These are phyloP conservation scores for Nissolia schottii DNA, from an alignment of 306 rosid genomes.

Conservation along the genomic window DNA sequence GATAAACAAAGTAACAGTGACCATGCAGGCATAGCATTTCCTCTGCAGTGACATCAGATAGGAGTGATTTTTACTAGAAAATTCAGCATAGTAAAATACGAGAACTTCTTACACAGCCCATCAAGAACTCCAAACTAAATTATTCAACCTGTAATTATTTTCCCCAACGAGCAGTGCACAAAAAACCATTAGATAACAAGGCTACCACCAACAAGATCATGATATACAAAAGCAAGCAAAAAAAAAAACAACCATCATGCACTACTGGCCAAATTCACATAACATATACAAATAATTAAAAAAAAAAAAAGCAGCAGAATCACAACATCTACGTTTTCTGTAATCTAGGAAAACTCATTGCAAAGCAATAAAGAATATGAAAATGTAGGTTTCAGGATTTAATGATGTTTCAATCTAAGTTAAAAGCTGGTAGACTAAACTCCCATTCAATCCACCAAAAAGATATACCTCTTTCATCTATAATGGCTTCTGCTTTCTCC, in stretches of 20 bases:
- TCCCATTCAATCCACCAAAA: slow-evolving; percentile 15
- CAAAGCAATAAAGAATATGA: background rate
- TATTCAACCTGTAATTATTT: background rate
- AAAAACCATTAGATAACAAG: background rate
- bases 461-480: slow-evolving; percentile 82
- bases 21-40: background rate
- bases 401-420: background rate
- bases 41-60: background rate
- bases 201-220: background rate
- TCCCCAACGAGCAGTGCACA: background rate
- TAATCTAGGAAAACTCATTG: background rate
- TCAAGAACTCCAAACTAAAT: background rate
- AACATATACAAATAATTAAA: background rate
- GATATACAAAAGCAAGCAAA: background rate
- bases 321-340: background rate
- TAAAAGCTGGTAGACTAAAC: background rate
- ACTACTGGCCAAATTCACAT: background rate
- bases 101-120: background rate
- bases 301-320: background rate
- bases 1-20: slow-evolving; percentile 15
- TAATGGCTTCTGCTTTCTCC: slow-evolving; percentile 80
- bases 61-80: background rate
- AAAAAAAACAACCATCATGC: slow-evolving; percentile 10
- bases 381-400: background rate
- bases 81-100: background rate